Base-by-base conservation (phyloP, 192 early-diverging fungal species). In the Umbelopsis sp. region DNA sequence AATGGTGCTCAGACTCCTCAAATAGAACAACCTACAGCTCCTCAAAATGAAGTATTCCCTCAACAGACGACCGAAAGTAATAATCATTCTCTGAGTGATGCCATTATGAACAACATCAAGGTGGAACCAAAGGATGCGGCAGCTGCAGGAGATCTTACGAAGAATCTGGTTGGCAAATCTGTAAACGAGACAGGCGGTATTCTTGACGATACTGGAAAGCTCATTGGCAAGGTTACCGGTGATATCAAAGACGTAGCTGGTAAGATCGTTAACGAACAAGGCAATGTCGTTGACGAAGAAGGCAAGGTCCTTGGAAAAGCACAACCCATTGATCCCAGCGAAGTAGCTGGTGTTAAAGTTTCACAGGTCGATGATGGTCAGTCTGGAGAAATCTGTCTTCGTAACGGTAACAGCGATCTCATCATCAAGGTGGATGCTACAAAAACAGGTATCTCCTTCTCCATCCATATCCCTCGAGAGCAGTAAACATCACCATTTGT, bases 401-500 rank as follows among this genome's bases (percentile, higher is more conserved):
- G 24, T 22, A 4, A 26, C 10, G 52, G 52, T 6, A 22, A 53
- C 52, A 53, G 52, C 24, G 71, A 72, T 38, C 47, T 72, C 2
- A 56, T 72, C 25, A 65, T 72, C 22, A 72, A 65, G 21, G 71
- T 72, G 14, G 71, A 72, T 65, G 71, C 71, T n/a, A 72, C 56
- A 3, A 72, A 72, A 12, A 66, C 38, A 10, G 71, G 71, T 32
- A 66, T 72, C 9, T 65, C 71, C 4, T 72, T 72, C 62, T 51
- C 45, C 32, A 65, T 72, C 44, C 71, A 72, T 44, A 72, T 72
- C 44, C 71, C 71, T 52, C 62, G 71, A 12, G 22, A n/a, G 3
- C 38, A 56, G 25, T 71, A 71, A 56, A 29, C 4, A 6, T 5
- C 38, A 6, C 4, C 38, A 14, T 56, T 21, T 45, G 14, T 21